phyloP scores from a whole-genome alignment of 805 yeast species.

The Blastobotrys robertii region DNA sequence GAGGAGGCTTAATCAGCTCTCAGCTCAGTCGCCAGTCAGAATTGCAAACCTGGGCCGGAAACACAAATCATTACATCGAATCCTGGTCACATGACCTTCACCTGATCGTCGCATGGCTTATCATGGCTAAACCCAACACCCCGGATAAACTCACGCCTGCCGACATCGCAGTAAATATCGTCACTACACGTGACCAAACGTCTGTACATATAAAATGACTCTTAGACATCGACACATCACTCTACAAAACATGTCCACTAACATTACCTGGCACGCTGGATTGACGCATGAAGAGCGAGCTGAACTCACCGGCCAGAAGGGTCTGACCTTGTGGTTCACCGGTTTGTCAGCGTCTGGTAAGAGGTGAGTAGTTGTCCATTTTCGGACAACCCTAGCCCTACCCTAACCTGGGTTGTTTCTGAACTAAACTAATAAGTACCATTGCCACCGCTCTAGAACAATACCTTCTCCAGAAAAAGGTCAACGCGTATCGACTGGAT shows the following conservation, averaged over 20 bases:
- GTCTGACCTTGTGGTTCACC: slow-evolving; percentile 90
- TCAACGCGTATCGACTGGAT: slow-evolving; percentile 79
- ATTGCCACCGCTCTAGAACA: slow-evolving; percentile 93
- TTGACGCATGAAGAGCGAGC: slow-evolving; percentile 76
- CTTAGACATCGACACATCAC: neutral
- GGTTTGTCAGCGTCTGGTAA: slow-evolving; percentile 95
- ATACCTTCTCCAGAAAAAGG: slow-evolving; percentile 54
- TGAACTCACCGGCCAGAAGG: slow-evolving; percentile 62
- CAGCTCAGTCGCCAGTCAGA: no score
- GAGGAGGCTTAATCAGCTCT: neutral
- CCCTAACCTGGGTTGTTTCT: neutral
- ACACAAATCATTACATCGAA: no score
- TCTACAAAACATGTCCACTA: slow-evolving; percentile 63
- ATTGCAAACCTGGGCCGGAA: no score
- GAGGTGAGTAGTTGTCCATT: slow-evolving; percentile 24
- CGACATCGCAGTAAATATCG: neutral
- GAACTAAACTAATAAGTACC: slow-evolving; percentile 37
- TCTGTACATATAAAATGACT: neutral
- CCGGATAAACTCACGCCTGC: no score
- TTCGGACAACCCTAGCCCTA: neutral
- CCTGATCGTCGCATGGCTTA: no score
- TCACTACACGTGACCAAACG: neutral
- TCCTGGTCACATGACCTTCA: no score
- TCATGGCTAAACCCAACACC: no score
- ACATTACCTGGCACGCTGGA: slow-evolving; percentile 94